A percentile compares a stretch with the other conserved stretches of the same genome.
Conservation (phyloP, 805 yeast species). For the Candida easanensis region DNA sequence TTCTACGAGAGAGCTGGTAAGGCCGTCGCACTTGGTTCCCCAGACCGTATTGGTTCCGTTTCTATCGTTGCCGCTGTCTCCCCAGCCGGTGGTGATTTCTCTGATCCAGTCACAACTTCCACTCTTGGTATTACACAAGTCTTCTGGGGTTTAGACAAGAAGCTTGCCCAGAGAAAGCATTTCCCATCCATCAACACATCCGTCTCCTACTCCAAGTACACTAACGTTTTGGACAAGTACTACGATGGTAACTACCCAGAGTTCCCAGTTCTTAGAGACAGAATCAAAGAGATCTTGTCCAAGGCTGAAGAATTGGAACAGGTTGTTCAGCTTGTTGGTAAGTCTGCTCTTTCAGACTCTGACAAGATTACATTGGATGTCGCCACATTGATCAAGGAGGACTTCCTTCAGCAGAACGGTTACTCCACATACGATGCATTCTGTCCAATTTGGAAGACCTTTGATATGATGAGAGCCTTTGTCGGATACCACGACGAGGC, state of each 20-base stretch:
- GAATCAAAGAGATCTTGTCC: constrained; percentile 89
- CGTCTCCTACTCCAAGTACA: constrained; percentile 95
- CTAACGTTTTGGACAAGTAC: constrained; percentile 78
- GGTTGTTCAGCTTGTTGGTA: constrained; percentile 98
- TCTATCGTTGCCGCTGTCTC: constrained; percentile 99
- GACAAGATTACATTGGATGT: constrained; percentile 97
- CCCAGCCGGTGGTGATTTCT: constrained; percentile 99
- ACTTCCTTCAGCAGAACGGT: constrained; percentile 98
- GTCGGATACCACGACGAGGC: constrained; percentile 94
- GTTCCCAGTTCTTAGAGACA: constrained; percentile 85
- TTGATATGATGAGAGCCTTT: constrained; percentile 96
- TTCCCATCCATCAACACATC: constrained; percentile 98
- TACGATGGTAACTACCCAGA: constrained; percentile 87
- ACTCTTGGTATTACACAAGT: constrained; percentile 99
- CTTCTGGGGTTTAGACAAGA: constrained; percentile 99
- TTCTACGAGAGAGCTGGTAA: constrained; percentile 99
- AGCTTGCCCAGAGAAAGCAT: constrained; percentile 98
- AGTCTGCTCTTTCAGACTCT: constrained; percentile 93
- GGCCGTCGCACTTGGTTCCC: constrained; percentile 92
- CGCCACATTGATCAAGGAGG: constrained; percentile 88
- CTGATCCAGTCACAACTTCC: constrained; percentile 98
- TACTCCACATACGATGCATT: constrained; percentile 97
- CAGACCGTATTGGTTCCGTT: constrained; percentile 94
- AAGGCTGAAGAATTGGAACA: constrained; percentile 98
- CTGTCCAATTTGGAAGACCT: constrained; percentile 99